Evolutionary conservation across 495 filamentous ascomycete genomes (phyloP), one percentile per base, ranked within the genome.

Genomic region (Penicillium canescens): DNA sequence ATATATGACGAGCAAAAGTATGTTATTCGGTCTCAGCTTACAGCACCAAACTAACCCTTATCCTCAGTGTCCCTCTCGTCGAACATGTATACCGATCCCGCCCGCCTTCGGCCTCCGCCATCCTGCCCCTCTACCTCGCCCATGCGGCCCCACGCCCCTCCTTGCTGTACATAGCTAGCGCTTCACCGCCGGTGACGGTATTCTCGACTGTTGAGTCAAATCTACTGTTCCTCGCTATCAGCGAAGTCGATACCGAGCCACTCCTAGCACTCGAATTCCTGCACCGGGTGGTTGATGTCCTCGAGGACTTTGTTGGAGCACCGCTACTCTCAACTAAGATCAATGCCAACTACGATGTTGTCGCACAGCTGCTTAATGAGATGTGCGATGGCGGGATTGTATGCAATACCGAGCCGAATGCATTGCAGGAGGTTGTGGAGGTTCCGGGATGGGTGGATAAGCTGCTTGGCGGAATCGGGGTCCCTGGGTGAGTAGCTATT

Each of bases 241-340:
- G 81, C 24, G 91, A 91, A 24, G 78, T 84, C 41, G 93, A 97
- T 53, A 86, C 87, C 52, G 94, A 98, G 65, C 91, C 94, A 18
- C 81, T 99, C n/a, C 82, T 97, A n/a, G 86, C 88, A 20, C 82
- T 97, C 48, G 95, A 98, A 71, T 98, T 98, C 75, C 79, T 99
- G 42, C 94, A 98, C 74, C 86, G 94, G 38, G 83, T 96, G 13
- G 84, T 96, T 57, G 95, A 99, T 78, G 84, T 90, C 4, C 78
- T 99, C 16, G 95, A 99, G 72, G 94, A 97, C 51, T 98, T 97
- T 63, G 78, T 98, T 11, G 93, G 93, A 33, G 81, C 89, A n/a
- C 94, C 94, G 3, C 70, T 99, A 46, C 73, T 96, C 18, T 87
- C 91, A 13, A 78, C 77, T 52, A 96, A 92, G 73, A 86, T 99